Conservation (phyloP, 148 eudicot species). For the Vaccinium vitisidaea region DNA sequence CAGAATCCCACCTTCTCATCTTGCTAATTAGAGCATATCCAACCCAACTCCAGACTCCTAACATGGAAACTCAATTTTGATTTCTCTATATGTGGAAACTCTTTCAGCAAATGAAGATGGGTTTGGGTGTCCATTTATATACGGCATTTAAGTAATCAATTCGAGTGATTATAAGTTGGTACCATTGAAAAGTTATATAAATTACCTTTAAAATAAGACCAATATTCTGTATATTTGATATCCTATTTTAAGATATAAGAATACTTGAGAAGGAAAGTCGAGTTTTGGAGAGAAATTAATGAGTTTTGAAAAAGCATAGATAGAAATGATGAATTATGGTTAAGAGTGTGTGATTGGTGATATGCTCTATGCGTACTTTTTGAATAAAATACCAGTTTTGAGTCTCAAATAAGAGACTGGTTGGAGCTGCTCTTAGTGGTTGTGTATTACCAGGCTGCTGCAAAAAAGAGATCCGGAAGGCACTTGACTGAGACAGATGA, state of each 20-base stretch:
- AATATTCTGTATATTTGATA: background rate
- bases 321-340: background rate
- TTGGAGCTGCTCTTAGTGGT: background rate
- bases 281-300: background rate
- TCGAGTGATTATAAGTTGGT: background rate
- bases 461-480: conserved; percentile 84
- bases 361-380: too few relatives aligned
- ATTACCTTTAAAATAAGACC: background rate
- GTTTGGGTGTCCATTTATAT: background rate
- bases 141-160: background rate
- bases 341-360: background rate
- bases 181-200: background rate
- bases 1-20: background rate
- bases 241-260: background rate
- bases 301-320: background rate
- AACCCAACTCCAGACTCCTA: background rate
- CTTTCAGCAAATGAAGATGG: background rate
- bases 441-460: conserved; percentile 63
- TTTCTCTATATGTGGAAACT: background rate
- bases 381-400: background rate
- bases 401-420: background rate
- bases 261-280: background rate
- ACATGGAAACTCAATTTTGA: background rate
- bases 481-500: conserved; percentile 91
- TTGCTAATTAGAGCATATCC: conserved; percentile 2